phyloP scores from a whole-genome alignment of 1,284 basidiomycete genomes.

The Boletus semigastroideus region DNA sequence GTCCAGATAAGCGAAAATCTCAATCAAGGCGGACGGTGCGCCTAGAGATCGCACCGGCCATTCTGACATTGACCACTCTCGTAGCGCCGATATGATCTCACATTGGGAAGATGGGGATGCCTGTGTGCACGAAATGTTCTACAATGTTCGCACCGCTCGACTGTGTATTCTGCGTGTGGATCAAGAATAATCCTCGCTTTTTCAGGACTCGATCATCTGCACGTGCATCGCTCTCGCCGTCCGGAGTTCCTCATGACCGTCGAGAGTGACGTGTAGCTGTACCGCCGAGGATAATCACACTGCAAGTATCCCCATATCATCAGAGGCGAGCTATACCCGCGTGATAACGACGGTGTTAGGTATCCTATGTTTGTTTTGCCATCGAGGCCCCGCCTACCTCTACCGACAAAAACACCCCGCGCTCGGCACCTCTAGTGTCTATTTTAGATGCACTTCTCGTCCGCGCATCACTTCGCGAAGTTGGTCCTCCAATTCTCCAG shows the following conservation, averaged over 20 bases:
- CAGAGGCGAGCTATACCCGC: constrained; percentile 16
- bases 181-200: constrained; percentile 11
- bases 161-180: constrained; percentile 3
- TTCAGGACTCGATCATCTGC: constrained; percentile 36
- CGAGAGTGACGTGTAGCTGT: constrained; percentile 22
- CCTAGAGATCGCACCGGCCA: constrained; percentile 1
- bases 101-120: constrained; percentile 35
- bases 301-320: constrained; percentile 25
- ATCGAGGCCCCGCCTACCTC: constrained; percentile 12
- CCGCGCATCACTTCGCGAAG: constrained; percentile 30
- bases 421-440: constrained; percentile 17
- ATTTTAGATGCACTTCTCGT: constrained; percentile 21
- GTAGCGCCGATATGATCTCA: constrained; percentile 40
- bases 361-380: constrained; percentile 26
- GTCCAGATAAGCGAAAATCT: constrained; percentile 80
- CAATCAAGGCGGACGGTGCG: constrained; percentile 76
- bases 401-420: constrained; percentile 14
- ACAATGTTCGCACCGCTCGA: constrained; percentile 25
- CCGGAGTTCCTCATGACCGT: constrained; percentile 28
- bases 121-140: constrained; percentile 33
- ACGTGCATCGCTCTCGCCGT: constrained; percentile 36
- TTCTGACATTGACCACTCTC: constrained; percentile 10
- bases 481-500: constrained; percentile 1
- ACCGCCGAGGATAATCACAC: constrained; percentile 21
- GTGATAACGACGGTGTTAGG: constrained; percentile 20